Percentiles rank a stretch among this genome's conserved stretches.
These are phyloP conservation scores for Claviceps sp. DNA, from an alignment of 2,329 filamentous ascomycete genomes.

Conservation along the genomic window DNA sequence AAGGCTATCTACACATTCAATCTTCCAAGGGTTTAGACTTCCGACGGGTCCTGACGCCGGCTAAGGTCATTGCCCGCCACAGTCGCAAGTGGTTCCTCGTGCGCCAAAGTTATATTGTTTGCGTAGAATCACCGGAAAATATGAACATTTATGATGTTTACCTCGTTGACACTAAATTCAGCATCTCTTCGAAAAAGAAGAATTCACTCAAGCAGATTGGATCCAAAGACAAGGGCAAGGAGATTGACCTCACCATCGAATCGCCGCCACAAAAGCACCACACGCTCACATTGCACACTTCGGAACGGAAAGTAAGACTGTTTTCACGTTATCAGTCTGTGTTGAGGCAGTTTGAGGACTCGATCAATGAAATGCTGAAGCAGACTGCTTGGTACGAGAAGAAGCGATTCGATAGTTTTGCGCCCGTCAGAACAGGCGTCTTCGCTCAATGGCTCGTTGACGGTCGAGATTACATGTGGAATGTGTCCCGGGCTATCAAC, in stretches of 20 bases:
- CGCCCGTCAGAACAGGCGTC: conserved; percentile 72
- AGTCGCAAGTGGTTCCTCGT: conserved; percentile 95
- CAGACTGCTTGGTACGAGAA: conserved; percentile 71
- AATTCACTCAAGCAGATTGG: conserved; percentile 34
- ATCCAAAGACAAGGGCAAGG: conserved; percentile 46
- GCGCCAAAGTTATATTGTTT: conserved; percentile 94
- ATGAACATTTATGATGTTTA: conserved; percentile 99
- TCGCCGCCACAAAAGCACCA: conserved; percentile 51
- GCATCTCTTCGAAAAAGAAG: conserved; percentile 60
- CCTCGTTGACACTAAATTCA: conserved; percentile 82
- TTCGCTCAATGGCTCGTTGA: conserved; percentile 96
- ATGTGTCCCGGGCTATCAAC: conserved; percentile 88
- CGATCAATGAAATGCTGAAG: conserved; percentile 71
- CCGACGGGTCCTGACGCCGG: conserved; percentile 64
- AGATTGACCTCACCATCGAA: conserved; percentile 29
- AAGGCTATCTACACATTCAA: conserved; percentile 85
- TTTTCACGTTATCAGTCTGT: conserved; percentile 84
- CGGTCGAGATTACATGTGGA: conserved; percentile 98
- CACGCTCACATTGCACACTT: conserved; percentile 74
- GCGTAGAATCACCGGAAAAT: conserved; percentile 95
- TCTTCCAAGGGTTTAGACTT: conserved; percentile 83
- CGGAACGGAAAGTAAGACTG: conserved; percentile 82
- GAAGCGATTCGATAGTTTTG: conserved; percentile 88
- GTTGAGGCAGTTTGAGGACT: conserved; percentile 85
- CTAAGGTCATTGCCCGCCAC: conserved; percentile 68